These are phyloP conservation scores for Datisca glomerata DNA, from an alignment of 306 rosid genomes.

Conservation along the genomic window DNA sequence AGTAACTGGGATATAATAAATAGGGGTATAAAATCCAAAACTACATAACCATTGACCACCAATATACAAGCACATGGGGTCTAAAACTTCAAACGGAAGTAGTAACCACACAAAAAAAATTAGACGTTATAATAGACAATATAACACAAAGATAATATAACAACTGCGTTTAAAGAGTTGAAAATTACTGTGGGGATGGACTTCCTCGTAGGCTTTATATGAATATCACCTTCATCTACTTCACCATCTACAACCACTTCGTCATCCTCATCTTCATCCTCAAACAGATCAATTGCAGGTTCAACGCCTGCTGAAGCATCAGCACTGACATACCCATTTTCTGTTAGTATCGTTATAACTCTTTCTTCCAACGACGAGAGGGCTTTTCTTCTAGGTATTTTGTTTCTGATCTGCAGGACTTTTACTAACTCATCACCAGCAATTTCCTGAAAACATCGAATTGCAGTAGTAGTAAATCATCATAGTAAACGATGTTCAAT, in stretches of 20 bases:
- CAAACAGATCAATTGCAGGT: conserved; percentile 49
- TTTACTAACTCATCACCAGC: conserved; percentile 62
- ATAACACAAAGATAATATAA: conserved; percentile 4
- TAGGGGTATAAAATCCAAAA: no score
- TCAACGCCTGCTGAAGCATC: conserved; percentile 42
- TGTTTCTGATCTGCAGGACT: conserved; percentile 63
- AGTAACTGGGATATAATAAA: no score
- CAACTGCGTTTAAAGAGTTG: conserved; percentile 9
- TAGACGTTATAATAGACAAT: conserved; percentile 12
- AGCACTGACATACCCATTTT: conserved; percentile 55
- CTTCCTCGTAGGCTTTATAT: conserved; percentile 74
- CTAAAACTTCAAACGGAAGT: no score
- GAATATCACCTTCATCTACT: conserved; percentile 97
- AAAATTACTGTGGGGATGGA: conserved; percentile 45
- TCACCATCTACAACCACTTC: conserved; percentile 95
- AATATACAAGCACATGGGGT: no score
- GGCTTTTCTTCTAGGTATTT: conserved; percentile 91
- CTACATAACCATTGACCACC: no score
- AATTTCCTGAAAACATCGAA: conserved; percentile 83
- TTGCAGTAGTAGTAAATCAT: no score
- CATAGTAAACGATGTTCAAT: no score
- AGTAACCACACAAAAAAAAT: not conserved
- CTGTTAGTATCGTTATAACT: conserved; percentile 72
- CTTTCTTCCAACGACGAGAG: conserved; percentile 67
- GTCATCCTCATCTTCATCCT: conserved; percentile 91